Evolutionary conservation across 2,329 filamentous ascomycete species (phyloP), one percentile per base, ranked within the genome.

Genomic region (Fusarium sp.): DNA sequence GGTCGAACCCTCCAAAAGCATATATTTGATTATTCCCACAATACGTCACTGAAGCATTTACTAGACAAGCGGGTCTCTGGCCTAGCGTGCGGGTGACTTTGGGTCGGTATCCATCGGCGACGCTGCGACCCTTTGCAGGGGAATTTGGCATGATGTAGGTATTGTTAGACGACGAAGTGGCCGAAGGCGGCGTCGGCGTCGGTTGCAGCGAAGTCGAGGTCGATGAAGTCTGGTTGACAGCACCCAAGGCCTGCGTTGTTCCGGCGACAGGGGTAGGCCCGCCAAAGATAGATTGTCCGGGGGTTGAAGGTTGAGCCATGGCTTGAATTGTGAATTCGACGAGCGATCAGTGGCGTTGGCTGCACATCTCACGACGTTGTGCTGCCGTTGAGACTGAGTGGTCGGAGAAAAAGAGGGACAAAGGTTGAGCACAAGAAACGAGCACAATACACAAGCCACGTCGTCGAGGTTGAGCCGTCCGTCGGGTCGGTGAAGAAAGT

Each of bases 21-120:
- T 97, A 98, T 77, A 99, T 98, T 82, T 96, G 92, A 81, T 98
- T 96, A 84, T 97, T 96, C 67, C 95, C 95, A 79, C 96, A 97
- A 82, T 97, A 98, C n/a, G 96, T 99, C 69, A 98, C 96, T 2
- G 96, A 98, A 59, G 96, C 96, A 86, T 99, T 99, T 75, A 99
- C 96, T 56, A 99, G 88, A 80, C 96, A 98, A 40, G 96, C 95
- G 42, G 96, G 96, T 75, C 95, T 90, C 83, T 94, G 91, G 52
- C 93, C 93, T 54, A 93, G 86, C 18, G 93, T 94, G 78, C 92
- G 91, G 42, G 89, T 96, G 69, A 97, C 93, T 80, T 92, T 93
- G 40, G 96, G 96, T 56, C 93, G 92, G 83, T 97, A 97, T 73
- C 91, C 91, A 80, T 97, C 94, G 63, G 87, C 87, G 67, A 87